Evolutionary conservation across 1,139 yeast genomes (phyloP).

Genomic region (Fermentozyma sake): DNA sequence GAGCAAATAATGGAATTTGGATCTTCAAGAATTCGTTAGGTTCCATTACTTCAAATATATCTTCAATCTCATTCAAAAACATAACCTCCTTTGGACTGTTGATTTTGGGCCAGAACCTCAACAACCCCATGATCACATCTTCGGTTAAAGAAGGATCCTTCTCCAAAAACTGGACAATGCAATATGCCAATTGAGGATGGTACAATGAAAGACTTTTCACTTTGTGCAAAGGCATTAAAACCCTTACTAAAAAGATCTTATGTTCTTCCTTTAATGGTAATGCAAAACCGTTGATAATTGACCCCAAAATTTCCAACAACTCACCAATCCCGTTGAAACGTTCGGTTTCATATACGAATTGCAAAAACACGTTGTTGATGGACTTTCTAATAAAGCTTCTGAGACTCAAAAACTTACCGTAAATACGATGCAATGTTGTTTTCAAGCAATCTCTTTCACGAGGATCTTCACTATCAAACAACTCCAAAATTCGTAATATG

Average conservation of each 20-base stretch:
- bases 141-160: constrained; percentile 90
- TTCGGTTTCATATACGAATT: constrained; percentile 92
- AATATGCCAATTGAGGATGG: constrained; percentile 95
- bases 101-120: constrained; percentile 96
- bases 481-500: constrained; percentile 72
- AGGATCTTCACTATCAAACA: constrained; percentile 95
- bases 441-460: constrained; percentile 93
- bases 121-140: constrained; percentile 88
- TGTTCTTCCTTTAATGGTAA: constrained; percentile 96
- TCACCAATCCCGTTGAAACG: constrained; percentile 96
- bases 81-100: constrained; percentile 93
- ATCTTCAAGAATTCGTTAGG: constrained; percentile 88
- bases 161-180: constrained; percentile 93
- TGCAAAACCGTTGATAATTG: constrained; percentile 97
- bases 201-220: constrained; percentile 82
- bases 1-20: constrained; percentile 91
- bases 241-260: constrained; percentile 81
- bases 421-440: constrained; percentile 90
- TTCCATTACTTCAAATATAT: constrained; percentile 93
- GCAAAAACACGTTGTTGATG: constrained; percentile 86
- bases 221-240: constrained; percentile 91
- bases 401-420: constrained; percentile 88
- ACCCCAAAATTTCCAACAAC: constrained; percentile 87
- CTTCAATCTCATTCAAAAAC: constrained; percentile 94
- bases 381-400: constrained; percentile 90